Percentiles rank a stretch among this genome's conserved stretches.
Conservation (phyloP, 1,284 basidiomycete species). For the Fistulinella cinereoalba region DNA sequence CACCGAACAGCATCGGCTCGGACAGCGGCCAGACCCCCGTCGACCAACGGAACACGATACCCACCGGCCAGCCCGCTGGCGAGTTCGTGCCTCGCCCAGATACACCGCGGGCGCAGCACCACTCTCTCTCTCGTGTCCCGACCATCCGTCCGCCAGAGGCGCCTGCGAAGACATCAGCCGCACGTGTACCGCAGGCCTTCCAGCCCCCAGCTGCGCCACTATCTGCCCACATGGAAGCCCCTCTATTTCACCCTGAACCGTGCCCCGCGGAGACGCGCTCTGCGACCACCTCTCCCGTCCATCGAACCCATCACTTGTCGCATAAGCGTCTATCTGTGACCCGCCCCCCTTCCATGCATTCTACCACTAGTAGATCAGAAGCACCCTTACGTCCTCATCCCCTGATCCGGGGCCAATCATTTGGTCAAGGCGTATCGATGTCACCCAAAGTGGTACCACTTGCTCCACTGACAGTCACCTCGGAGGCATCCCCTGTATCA, state of each 20-base stretch:
- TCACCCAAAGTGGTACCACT: conserved; percentile 52
- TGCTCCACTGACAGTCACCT: conserved; percentile 59
- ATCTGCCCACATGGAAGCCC: conserved; percentile 12
- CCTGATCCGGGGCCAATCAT: conserved; percentile 69
- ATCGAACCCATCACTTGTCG: conserved; percentile 29
- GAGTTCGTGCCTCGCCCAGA: conserved; percentile 26
- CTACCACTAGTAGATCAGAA: conserved; percentile 41
- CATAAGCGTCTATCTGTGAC: conserved; percentile 40
- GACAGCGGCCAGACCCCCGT: conserved; percentile 40
- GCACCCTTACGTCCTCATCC: conserved; percentile 62
- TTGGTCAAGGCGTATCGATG: conserved; percentile 40
- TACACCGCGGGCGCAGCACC: conserved; percentile 28
- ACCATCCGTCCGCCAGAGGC: conserved; percentile 33
- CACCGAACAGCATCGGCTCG: conserved; percentile 52
- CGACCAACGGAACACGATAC: conserved; percentile 23
- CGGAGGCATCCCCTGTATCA: conserved; percentile 46
- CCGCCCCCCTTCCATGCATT: conserved; percentile 65
- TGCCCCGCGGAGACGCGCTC: conserved; percentile 36
- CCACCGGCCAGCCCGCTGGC: conserved; percentile 11
- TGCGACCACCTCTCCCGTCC: conserved; percentile 42
- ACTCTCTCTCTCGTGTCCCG: conserved; percentile 34
- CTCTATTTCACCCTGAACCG: conserved; percentile 20
- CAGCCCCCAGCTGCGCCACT: conserved; percentile 15
- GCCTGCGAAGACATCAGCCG: conserved; percentile 20
- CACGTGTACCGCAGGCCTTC: conserved; percentile 24